These are phyloP conservation scores for Goniomonas avonlea DNA, from an alignment of 78 protist species.

Conservation along the genomic window DNA sequence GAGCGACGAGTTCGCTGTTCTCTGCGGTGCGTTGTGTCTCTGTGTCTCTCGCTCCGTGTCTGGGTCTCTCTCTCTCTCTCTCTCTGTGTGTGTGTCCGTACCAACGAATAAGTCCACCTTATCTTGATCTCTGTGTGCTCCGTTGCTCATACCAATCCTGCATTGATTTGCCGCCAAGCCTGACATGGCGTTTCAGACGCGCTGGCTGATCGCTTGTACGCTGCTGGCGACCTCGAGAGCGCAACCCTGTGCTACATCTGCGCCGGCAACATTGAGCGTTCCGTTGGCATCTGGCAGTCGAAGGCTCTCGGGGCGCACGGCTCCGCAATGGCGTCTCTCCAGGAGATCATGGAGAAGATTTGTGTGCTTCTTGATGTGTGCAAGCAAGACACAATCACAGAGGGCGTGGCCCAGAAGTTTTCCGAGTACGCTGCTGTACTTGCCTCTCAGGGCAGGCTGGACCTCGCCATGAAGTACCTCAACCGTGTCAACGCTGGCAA, in stretches of 20 bases:
- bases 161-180: no score
- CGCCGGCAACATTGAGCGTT: slow-evolving; percentile 59
- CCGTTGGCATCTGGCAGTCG: slow-evolving; percentile 47
- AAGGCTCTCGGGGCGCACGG: background rate
- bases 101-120: no score
- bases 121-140: no score
- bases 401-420: background rate
- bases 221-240: slow-evolving; percentile 22
- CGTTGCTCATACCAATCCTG: no score
- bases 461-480: slow-evolving; percentile 39
- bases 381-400: background rate
- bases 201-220: no score
- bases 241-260: slow-evolving; percentile 71
- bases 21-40: slow-evolving; percentile 21
- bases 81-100: background rate
- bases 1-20: slow-evolving; percentile 37
- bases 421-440: slow-evolving; percentile 46
- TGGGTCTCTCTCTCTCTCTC: background rate
- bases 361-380: slow-evolving; percentile 8
- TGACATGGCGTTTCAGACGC: no score
- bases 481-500: background rate
- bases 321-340: background rate
- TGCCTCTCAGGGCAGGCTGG: slow-evolving; percentile 39
- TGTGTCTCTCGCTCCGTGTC: background rate
- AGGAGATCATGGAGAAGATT: slow-evolving; percentile 8